Evolutionary conservation across 768 basidiomycete genomes (phyloP), one percentile per base, ranked within the genome.

Genomic region (Aureoboletus auriporus): DNA sequence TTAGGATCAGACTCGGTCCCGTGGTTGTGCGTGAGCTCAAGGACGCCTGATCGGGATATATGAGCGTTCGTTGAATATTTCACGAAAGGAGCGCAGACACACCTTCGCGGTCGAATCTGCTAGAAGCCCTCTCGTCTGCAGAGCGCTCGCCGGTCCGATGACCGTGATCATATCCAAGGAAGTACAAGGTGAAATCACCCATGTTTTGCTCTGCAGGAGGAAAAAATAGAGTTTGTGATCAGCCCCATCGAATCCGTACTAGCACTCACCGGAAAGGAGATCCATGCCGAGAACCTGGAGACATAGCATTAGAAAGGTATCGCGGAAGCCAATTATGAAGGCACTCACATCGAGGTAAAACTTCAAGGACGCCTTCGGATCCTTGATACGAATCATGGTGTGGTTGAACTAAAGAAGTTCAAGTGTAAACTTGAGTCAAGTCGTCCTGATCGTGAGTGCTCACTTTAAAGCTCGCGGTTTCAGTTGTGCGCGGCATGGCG

Each of bases 11-110:
- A 72, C 71, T 98, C 95, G 48, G 91, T 90, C 47, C 93, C 91
- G 65, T 93, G 89, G 73, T 93, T 92, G 71, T 88, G 83, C 2
- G 87, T 92, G 42, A 93, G 76, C 65, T 94, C 90, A 50, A 93
- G 79, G 55, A 93, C 69, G 45, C 84, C 86, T 88, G 56, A n/a
- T 40, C 20, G 30, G 26, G 8, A 30, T 8, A 11, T 11, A 30
- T 53, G 40, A 36, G 47, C 20, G 26, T 13, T 14, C n/a, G 30
- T 36, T 5, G 20, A 23, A 23, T 23, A 8, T 13, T 9, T 12
- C 27, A 26, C 4, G 37, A 23, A 39, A 14, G n/a, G 14, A 14
- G 20, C n/a, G 4, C 37, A 10, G 23, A 9, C 41, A 34, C 50
- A 80, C 89, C 91, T 77, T 93, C 85, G 42, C 90, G 80, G 40